Percentiles rank a stretch among this genome's conserved stretches.
Evolutionary conservation across 2,329 filamentous ascomycete species (phyloP).

Genomic region (Scleromitrula shiraiana): DNA sequence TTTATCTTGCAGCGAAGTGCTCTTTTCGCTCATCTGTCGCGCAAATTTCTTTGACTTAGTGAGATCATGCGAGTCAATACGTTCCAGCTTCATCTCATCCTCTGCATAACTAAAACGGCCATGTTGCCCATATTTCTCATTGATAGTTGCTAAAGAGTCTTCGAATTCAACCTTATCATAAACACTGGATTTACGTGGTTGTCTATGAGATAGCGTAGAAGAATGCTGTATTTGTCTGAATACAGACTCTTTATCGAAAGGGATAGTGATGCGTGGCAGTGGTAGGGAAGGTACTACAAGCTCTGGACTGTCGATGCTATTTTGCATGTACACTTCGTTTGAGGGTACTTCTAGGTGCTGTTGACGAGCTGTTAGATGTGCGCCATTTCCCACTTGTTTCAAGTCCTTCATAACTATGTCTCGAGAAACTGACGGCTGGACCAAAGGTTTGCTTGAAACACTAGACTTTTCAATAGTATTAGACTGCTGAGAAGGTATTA

Average conservation of each 20-base stretch:
- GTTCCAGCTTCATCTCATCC: conserved; percentile 6
- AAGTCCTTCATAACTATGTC: conserved; percentile 3
- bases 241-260: conserved; percentile 27
- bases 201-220: neutral
- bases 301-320: neutral
- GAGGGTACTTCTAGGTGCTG: neutral
- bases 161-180: conserved; percentile 28
- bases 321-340: neutral
- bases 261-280: conserved; percentile 3
- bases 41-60: conserved; percentile 25
- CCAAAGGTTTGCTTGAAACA: neutral
- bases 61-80: conserved; percentile 11
- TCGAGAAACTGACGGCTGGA: neutral
- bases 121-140: conserved; percentile 26
- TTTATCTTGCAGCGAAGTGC: conserved; percentile 18
- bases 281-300: neutral
- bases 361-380: neutral
- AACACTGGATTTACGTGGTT: conserved; percentile 18
- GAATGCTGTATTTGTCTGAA: conserved; percentile 16
- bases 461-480: conserved; percentile 3
- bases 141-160: conserved; percentile 22
- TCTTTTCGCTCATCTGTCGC: conserved; percentile 16
- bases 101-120: conserved; percentile 24
- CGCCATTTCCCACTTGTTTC: neutral
- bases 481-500: neutral